Base-by-base conservation (phyloP, 2,329 filamentous ascomycete genomes). In the Trichoderma atrobrunneum region DNA sequence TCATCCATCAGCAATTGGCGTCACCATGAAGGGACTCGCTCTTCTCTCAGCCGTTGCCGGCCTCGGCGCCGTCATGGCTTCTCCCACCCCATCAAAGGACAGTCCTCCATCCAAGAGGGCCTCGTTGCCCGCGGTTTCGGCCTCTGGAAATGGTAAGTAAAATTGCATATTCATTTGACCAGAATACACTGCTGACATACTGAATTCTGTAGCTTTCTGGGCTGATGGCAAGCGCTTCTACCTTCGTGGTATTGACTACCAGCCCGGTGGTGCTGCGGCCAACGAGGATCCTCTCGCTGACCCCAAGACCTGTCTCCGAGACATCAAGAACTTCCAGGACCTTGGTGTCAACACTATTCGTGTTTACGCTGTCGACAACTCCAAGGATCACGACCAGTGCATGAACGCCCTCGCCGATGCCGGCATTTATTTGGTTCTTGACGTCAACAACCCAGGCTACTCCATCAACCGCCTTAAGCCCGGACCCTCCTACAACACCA, bases 311-410 rank as follows among this genome's bases (percentile, higher is more conserved):
- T 97, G 95, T 88, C 87, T 89, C 81, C 92, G 94, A 75, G 94
- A 97, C 79, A 92, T 97, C 77, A 83, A 84, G 66, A 86, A 93
- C 80, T 97, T 97, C 89, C 89, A 93, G 85, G 88, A 94, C 76
- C 87, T 98, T 65, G 94, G 94, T 63, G 85, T 97, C 84, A 98
- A 98, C 87, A 94, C 94, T 30, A 87, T 98, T 79, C 94, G 95
- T 82, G 92, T 97, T 74, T 98, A 97, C 87, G 94, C 92, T 18
- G 91, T 97, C 76, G 95, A 98, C 86, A 97, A 97, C 87, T 91
- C 90, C 65, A 84, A 86, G 77, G 84, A 91, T 81, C 95, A 98
- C 84, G 91, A 95, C 78, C 87, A 90, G 74, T 98, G 95, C 86
- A 98, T 98, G 95, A 85, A 87, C 73, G 86, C 88, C 60, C 87